Conservation (phyloP, 73 alveolate species). For the Effrenium voratum region DNA sequence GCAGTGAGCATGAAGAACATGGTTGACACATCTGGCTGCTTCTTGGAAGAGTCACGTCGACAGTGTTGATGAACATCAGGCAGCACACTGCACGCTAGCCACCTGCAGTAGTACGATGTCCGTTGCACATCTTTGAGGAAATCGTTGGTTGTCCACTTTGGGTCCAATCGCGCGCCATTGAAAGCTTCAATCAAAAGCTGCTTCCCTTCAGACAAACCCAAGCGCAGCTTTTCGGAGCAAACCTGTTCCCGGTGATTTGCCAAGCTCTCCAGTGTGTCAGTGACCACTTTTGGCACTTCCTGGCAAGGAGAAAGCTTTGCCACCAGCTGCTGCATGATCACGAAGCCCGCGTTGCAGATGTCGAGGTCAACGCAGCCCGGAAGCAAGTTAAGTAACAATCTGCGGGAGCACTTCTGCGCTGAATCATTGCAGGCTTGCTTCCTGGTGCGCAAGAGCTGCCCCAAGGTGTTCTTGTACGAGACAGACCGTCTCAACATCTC, state of each 20-base stretch:
- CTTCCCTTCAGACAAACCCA: not conserved
- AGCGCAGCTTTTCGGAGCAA: not conserved
- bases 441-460: no score
- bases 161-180: conserved; percentile 5
- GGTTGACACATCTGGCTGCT: conserved; percentile 13
- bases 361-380: not conserved
- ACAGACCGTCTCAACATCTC: not conserved
- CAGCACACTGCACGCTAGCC: conserved; percentile 33
- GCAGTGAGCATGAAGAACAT: conserved; percentile 33
- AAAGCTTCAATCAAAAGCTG: not conserved
- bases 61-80: not conserved
- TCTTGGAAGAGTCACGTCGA: not conserved
- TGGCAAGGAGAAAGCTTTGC: not conserved
- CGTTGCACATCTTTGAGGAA: not conserved
- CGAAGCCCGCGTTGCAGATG: not conserved
- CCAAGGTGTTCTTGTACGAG: not conserved
- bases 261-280: not conserved
- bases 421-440: no score
- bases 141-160: not conserved
- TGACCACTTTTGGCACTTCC: not conserved
- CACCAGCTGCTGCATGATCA: not conserved
- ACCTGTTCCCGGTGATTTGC: not conserved
- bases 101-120: not conserved
- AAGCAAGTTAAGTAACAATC: not conserved
- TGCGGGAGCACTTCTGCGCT: no score